Evolutionary conservation across 805 yeast species (phyloP), one percentile per base, ranked within the genome.

Genomic region (Saturnispora zaruensis): DNA sequence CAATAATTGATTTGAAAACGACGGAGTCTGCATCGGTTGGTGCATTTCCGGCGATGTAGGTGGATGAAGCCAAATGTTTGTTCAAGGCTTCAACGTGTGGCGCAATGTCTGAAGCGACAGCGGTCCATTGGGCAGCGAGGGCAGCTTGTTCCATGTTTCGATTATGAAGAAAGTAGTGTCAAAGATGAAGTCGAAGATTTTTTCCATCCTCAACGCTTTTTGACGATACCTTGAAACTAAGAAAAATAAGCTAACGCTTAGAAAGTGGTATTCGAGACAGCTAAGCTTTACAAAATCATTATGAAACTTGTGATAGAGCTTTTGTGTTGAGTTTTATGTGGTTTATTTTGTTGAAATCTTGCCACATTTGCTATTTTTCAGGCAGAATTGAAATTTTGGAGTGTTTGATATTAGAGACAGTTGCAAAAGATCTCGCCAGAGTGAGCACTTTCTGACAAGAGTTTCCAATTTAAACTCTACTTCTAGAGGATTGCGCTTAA

Each of bases 51-150:
- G 81, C 71, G 26, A 90, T 67, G 64, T 79, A 93, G 33, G 96
- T 84, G 57, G 76, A 72, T 50, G 75, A 69, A 66, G 84, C 82
- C 60, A 91, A 76, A 46, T 75, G 70, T 52, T 79, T 78, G 68
- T 90, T 90, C 59, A 93, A 77, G 50, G 78, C 71, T 50, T 76
- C 64, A 24, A 74, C 62, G 42, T 84, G 82, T 47, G 69, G 75
- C 37, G 84, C 81, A 32, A 52, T 26, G 18, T 50, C 52, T 4
- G 49, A 30, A n/a, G 90, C 74, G 47, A 89, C 73, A 4, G 95
- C 81, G 51, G 74, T 73, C 83, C 91, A 86, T 69, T 90, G 96
- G 32, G 89, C 76, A 55, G 77, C 74, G 57, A 82, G 73, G 21
- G 96, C 96, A 45, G 66, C 59, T 45, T 66, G 64, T 47, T 66